These are phyloP conservation scores for Alternaria triticimaculans DNA, from an alignment of 2,329 filamentous ascomycete species.

Conservation along the genomic window DNA sequence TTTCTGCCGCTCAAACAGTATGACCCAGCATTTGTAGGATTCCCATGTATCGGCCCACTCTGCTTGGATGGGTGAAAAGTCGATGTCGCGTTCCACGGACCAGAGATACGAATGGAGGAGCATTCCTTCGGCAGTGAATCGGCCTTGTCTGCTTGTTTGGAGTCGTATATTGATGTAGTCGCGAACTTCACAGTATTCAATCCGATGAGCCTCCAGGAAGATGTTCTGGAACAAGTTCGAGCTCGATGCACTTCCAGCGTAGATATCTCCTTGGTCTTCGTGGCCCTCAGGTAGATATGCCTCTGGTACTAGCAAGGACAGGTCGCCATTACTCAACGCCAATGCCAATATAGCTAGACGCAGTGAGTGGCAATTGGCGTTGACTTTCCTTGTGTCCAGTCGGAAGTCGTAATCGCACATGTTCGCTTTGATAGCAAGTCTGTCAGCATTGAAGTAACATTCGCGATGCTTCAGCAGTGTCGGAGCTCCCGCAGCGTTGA, in stretches of 20 bases:
- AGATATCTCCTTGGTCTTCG: fast-evolving
- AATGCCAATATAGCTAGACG: background rate
- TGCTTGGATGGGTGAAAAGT: background rate
- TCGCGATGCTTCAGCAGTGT: background rate
- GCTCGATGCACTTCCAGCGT: background rate
- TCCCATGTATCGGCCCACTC: background rate
- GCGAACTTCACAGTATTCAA: background rate
- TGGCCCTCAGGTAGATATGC: fast-evolving
- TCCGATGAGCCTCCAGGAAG: background rate
- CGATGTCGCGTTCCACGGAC: background rate
- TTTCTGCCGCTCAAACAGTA: background rate
- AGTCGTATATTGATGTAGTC: background rate
- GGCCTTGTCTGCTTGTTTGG: background rate
- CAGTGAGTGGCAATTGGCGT: background rate
- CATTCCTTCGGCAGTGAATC: background rate
- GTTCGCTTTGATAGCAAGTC: background rate
- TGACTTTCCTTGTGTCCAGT: background rate
- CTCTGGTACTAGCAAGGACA: background rate
- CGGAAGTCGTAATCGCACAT: background rate
- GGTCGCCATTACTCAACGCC: background rate
- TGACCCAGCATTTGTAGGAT: background rate
- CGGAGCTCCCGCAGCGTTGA: background rate
- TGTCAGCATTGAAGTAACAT: background rate
- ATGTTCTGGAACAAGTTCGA: background rate
- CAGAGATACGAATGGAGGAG: background rate